phyloP scores from a whole-genome alignment of 768 basidiomycete genomes.

The Mycena haematopus region DNA sequence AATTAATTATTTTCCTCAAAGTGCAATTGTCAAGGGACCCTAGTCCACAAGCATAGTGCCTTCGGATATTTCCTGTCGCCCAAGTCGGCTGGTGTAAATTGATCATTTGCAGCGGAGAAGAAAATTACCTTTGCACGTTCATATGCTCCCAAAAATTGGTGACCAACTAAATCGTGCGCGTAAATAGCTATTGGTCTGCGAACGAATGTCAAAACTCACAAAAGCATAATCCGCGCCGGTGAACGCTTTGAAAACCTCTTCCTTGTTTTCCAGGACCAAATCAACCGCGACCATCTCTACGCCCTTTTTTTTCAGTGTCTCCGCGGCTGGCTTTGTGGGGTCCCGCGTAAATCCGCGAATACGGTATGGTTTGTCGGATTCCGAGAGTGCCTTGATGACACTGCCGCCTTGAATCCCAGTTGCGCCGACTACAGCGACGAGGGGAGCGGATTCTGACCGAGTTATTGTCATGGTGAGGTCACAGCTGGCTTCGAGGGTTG shows the following conservation, averaged over 20 bases:
- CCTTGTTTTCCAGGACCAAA: slow-evolving; percentile 13
- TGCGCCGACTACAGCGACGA: slow-evolving; percentile 23
- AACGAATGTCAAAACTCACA: background rate
- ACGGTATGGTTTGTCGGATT: slow-evolving; percentile 22
- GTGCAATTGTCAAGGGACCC: too few relatives aligned
- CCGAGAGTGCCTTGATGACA: slow-evolving; percentile 21
- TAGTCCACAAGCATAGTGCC: too few relatives aligned
- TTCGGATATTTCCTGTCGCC: too few relatives aligned
- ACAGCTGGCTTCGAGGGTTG: too few relatives aligned
- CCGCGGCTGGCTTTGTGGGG: background rate
- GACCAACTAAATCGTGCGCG: slow-evolving; percentile 15
- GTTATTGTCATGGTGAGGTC: slow-evolving; percentile 20
- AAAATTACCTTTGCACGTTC: slow-evolving; percentile 3
- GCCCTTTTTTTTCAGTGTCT: slow-evolving; percentile 9
- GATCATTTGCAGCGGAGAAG: too few relatives aligned
- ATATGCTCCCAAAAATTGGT: slow-evolving; percentile 22
- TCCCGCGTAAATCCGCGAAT: slow-evolving; percentile 20
- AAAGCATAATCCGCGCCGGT: slow-evolving; percentile 13
- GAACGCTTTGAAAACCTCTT: slow-evolving; percentile 12
- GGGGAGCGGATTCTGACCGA: slow-evolving; percentile 5
- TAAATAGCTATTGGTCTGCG: background rate
- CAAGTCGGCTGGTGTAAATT: too few relatives aligned
- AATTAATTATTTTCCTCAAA: too few relatives aligned
- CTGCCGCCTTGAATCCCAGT: slow-evolving; percentile 21
- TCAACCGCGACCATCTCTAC: slow-evolving; percentile 11